Evolutionary conservation across 169 alveolate species (phyloP).

Genomic region (Cryptosporidium andersoni): DNA sequence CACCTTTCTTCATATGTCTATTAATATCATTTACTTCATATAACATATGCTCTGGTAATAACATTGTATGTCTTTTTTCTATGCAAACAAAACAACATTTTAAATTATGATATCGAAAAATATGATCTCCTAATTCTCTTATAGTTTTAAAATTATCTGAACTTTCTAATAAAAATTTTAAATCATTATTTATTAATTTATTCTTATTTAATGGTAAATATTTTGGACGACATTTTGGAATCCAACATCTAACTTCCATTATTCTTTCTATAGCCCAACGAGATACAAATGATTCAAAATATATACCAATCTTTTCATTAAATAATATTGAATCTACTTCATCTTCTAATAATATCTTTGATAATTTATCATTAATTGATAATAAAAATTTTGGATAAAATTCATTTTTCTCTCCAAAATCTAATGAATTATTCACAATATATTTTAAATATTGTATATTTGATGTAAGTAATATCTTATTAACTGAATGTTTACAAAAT

Average conservation of each 20-base stretch:
- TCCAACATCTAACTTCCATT: conserved; percentile 61
- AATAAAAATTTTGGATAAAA: not conserved
- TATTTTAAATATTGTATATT: conserved; percentile 25
- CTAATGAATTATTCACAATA: conserved; percentile 39
- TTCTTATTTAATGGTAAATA: not conserved
- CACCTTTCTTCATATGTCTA: conserved; percentile 48
- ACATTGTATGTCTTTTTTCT: conserved; percentile 61
- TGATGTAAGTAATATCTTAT: conserved; percentile 19
- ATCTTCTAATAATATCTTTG: conserved; percentile 12
- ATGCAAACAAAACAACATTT: conserved; percentile 65
- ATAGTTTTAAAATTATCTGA: conserved; percentile 4
- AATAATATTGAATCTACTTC: not conserved
- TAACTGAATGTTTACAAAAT: conserved; percentile 51
- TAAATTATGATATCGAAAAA: conserved; percentile 28
- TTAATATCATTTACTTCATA: conserved; percentile 42
- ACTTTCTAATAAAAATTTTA: not conserved
- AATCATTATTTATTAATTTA: not conserved
- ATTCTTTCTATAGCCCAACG: conserved; percentile 27
- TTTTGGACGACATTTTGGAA: conserved; percentile 49
- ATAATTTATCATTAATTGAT: not conserved
- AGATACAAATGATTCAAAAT: conserved; percentile 40
- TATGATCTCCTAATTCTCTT: conserved; percentile 54
- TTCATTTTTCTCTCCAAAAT: conserved; percentile 1
- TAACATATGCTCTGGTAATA: conserved; percentile 53
- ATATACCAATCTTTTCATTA: conserved; percentile 20